Percentiles rank a stretch among this genome's conserved stretches.
phyloP scores from a whole-genome alignment of 2,329 filamentous ascomycete species.

The Sporothrix luriei region DNA sequence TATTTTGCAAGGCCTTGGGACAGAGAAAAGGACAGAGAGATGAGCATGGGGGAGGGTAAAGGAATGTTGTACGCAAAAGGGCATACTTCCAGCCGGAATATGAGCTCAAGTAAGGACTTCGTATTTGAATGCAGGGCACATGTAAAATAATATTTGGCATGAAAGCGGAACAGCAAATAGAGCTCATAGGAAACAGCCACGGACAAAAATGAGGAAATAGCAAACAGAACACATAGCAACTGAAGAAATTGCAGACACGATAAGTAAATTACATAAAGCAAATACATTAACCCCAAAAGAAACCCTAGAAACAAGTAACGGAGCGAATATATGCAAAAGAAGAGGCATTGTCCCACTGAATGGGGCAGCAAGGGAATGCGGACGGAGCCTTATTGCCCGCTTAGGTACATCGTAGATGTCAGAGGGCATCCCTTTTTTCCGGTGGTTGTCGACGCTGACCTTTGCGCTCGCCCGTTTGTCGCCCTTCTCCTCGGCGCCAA shows the following conservation, averaged over 20 bases:
- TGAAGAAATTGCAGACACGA: not conserved
- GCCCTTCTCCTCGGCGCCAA: not conserved
- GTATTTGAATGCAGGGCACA: too few relatives aligned
- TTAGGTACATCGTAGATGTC: not conserved
- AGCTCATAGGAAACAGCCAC: not conserved
- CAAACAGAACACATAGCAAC: too few relatives aligned
- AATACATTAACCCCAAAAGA: not conserved
- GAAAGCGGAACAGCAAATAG: not conserved
- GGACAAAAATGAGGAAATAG: not conserved
- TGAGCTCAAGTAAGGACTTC: too few relatives aligned
- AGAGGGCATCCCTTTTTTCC: not conserved
- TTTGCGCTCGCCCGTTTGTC: not conserved
- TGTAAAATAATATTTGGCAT: too few relatives aligned
- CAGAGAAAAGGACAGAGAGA: not conserved
- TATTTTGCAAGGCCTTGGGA: not conserved
- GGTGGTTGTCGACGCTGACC: not conserved
- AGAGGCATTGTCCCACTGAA: not conserved
- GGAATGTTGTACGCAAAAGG: not conserved
- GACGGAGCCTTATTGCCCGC: not conserved
- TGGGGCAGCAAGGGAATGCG: not conserved
- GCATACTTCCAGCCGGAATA: not conserved
- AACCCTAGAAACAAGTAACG: not conserved
- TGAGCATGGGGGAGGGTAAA: not conserved
- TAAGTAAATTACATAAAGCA: too few relatives aligned
- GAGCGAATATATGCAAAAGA: not conserved